Base-by-base conservation (phyloP, 352 stramenopile genomes). In the Phytophthora ohioensis region DNA sequence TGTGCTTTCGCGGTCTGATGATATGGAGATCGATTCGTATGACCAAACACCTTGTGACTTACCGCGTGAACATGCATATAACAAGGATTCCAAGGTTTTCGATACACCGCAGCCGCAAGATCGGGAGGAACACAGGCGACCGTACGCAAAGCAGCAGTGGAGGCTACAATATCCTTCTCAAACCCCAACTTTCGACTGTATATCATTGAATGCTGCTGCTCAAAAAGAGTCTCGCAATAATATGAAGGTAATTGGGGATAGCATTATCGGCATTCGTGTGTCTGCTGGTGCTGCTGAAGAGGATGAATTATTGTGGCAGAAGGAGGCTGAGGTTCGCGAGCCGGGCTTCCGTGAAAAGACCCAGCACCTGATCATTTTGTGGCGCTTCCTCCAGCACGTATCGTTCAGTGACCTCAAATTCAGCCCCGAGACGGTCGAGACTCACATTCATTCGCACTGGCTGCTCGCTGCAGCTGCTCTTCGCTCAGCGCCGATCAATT, bases 301-400 rank as follows among this genome's bases (percentile, higher is more conserved):
- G 12, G 53, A 66, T 6, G 21, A 39, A 17, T 46, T 46, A 6
- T 52, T 27, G 13, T 75, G 62, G 68, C 68, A 71, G 30, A 32
- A 59, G 4, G 47, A 17, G 11, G 0, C 17, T 3, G 3, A 48
- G 5, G 41, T 45, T 10, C 36, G 31, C 6, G 43, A 63, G 6
- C 47, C 12, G 30, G 48, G 48, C 13, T 70, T 70, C 34, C 42
- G 31, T 27, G 67, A 74, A 35, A 74, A 70, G 38, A 55, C 32
- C 7, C 57, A 66, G 17, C 54, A 74, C 27, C 35, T 74, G 8
- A 53, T 74, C 11, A 66, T 74, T 47, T 32, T 74, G 34, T 74
- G 67, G 67, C 48, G 47, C 5, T 65, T 73, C 17, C 42, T 73
- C 8, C 59, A 52, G 13, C 17, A 32, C 17, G 5, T 65, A 11